Base-by-base conservation (phyloP, 192 early-diverging fungal species). In the Backusella sp. region DNA sequence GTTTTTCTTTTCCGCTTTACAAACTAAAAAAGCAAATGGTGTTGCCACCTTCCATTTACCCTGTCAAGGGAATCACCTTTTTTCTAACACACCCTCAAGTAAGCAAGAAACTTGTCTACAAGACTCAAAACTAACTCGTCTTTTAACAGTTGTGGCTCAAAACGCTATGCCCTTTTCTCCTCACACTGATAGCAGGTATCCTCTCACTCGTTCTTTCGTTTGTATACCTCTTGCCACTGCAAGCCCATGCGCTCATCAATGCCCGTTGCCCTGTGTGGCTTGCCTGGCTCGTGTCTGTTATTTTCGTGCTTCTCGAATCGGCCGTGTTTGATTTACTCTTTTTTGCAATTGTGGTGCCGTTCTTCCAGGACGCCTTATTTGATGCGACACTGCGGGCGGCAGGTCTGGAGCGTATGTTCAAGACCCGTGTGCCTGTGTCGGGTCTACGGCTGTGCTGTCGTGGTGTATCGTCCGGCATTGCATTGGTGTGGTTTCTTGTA, bases 291-390 rank as follows among this genome's bases (percentile, higher is more conserved):
- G 81, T 90, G 0, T 81, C 82, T 19, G 79, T 91, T 23, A 87
- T 92, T 34, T 86, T 91, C 74, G 86, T 88, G 6, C 32, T 92
- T 19, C 65, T 92, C 2, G 90, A 92, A 65, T 83, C 84, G 0
- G 84, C 73, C 8, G 70, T 89, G 2, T 53, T 89, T 49, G 79
- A 81, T 39, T 49, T 92, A 32, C 74, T 91, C n/a, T 85, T 90
- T 76, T 88, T 88, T 71, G 80, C 86, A 1, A 88, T 92, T 28
- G 70, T 84, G 42, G 62, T 90, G 12, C 90, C 91, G 23, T 80
- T 89, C 8, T 88, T 86, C 65, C 82, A 88, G 73, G 91, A 91
- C 69, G 79, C 80, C 19, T 72, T 90, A 2, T 90, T 90, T 75
- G 90, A 91, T 65, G 82, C 83, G 7, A 84, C 84, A 3, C 66